Evolutionary conservation across 2,329 filamentous ascomycete genomes (phyloP).

Genomic region (Aspergillus novoparasiticus): DNA sequence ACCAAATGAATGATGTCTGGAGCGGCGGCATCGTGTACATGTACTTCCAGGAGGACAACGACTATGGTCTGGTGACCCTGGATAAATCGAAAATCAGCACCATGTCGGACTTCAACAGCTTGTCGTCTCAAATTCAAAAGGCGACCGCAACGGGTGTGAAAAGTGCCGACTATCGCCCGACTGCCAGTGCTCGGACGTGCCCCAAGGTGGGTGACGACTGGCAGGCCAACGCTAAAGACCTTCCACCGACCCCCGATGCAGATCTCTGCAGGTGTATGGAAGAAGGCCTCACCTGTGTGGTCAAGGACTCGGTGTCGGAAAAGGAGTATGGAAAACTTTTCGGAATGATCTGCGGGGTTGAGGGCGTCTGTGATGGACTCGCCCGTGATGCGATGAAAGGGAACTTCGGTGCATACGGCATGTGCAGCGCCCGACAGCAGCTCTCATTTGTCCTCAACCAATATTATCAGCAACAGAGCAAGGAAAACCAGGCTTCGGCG

Average conservation of each 20-base stretch:
- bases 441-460: slow-evolving; percentile 51
- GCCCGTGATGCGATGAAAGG: slow-evolving; percentile 41
- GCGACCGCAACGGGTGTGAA: slow-evolving; percentile 68
- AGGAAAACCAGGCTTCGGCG: slow-evolving; percentile 27
- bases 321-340: slow-evolving; percentile 67
- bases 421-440: slow-evolving; percentile 48
- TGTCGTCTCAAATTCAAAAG: slow-evolving; percentile 70
- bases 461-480: slow-evolving; percentile 44
- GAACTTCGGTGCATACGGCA: slow-evolving; percentile 51
- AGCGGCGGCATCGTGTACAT: slow-evolving; percentile 98
- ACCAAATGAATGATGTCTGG: slow-evolving; percentile 82
- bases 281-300: slow-evolving; percentile 69
- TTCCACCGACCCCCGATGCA: slow-evolving; percentile 81
- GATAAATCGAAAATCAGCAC: slow-evolving; percentile 64
- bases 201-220: slow-evolving; percentile 67
- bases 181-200: slow-evolving; percentile 71
- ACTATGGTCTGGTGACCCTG: slow-evolving; percentile 72
- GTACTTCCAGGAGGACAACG: slow-evolving; percentile 90
- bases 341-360: slow-evolving; percentile 47
- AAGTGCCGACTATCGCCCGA: slow-evolving; percentile 68
- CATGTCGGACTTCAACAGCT: slow-evolving; percentile 72
- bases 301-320: slow-evolving; percentile 59
- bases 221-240: slow-evolving; percentile 63
- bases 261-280: slow-evolving; percentile 86
- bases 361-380: slow-evolving; percentile 44